These are phyloP conservation scores for Agaricus blazei DNA, from an alignment of 768 basidiomycete species.

Conservation along the genomic window DNA sequence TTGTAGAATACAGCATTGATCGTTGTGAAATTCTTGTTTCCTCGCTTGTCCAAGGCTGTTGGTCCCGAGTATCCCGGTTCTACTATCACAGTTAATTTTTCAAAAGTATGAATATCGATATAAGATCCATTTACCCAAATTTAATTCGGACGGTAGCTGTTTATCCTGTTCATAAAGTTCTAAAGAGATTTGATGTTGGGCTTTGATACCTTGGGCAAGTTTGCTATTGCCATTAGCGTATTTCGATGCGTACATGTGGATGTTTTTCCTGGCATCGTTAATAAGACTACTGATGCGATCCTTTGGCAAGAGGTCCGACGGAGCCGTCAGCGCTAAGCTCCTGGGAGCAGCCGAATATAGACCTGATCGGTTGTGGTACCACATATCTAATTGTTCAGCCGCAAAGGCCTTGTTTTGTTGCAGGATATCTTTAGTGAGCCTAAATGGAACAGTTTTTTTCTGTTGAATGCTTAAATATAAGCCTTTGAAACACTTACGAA, in stretches of 20 bases:
- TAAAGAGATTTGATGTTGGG: conserved; percentile 22
- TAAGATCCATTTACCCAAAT: conserved; percentile 18
- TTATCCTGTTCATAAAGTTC: conserved; percentile 19
- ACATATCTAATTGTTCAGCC: conserved; percentile 19
- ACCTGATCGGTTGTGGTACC: conserved; percentile 27
- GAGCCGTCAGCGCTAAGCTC: conserved; percentile 22
- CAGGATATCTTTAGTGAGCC: conserved; percentile 23
- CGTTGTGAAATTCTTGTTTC: conserved; percentile 23
- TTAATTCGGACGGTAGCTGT: conserved; percentile 23
- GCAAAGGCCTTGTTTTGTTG: conserved; percentile 18
- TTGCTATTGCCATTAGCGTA: conserved; percentile 27
- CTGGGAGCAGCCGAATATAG: conserved; percentile 25
- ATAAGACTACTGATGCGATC: conserved; percentile 15
- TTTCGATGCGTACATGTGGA: conserved; percentile 18
- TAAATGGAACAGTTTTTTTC: background rate
- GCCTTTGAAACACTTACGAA: conserved; percentile 14
- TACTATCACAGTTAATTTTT: background rate
- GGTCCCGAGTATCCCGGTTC: conserved; percentile 30
- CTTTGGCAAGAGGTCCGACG: conserved; percentile 21
- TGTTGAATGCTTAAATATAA: too few species aligned
- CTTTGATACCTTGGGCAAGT: conserved; percentile 24
- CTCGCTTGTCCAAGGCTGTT: conserved; percentile 15
- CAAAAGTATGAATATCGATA: background rate
- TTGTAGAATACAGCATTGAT: conserved; percentile 27
- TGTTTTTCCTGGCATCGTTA: conserved; percentile 15